Base-by-base conservation (phyloP, 2,329 filamentous ascomycete genomes). In the Beauveria pseudobassiana region DNA sequence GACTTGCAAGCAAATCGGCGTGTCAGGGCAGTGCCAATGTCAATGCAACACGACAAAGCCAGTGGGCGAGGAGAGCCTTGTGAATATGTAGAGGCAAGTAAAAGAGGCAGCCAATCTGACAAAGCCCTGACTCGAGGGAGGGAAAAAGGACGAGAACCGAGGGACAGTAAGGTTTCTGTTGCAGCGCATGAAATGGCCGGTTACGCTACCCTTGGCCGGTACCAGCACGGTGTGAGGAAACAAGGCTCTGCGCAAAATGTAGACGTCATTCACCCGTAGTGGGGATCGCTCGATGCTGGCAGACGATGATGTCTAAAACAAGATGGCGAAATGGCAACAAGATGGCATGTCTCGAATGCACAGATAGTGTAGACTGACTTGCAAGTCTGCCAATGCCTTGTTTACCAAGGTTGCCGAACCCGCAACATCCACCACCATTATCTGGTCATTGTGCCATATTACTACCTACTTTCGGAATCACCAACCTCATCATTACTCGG, bases 211-310 rank as follows among this genome's bases (percentile, higher is more conserved):
- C 56, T 51, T 48, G 54, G 43, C 3, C n/a, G 26, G 20, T 14
- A 34, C 24, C 20, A 58, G 55, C 28, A 38, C 34, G 12, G 34
- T 58, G 40, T 8, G 20, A 46, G 9, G 56, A 59, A 59, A 59
- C 56, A 51, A 48, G 56, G 45, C 40, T 3, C 42, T 42, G 20
- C 5, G 49, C 30, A 49, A 45, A 58, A 53, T 60, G 57, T 53
- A 60, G 40, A 60, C 57, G 57, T 60, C 57, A 60, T 60, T 53
- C 46, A 16, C 18, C 34, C 40, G 49, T 12, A 51, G 49, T 42
- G 48, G 49, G 40, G 24, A 14, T 42, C 18, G 24, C 30, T n/a
- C 18, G 51, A 22, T 26, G 34, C 20, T 16, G 14, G 20, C 22
- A 26, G 34, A 10, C 38, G 10, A 42, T 38, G 34, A 3, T 40